Base-by-base conservation (phyloP, 306 rosid genomes). In the Prunus dulcis region DNA sequence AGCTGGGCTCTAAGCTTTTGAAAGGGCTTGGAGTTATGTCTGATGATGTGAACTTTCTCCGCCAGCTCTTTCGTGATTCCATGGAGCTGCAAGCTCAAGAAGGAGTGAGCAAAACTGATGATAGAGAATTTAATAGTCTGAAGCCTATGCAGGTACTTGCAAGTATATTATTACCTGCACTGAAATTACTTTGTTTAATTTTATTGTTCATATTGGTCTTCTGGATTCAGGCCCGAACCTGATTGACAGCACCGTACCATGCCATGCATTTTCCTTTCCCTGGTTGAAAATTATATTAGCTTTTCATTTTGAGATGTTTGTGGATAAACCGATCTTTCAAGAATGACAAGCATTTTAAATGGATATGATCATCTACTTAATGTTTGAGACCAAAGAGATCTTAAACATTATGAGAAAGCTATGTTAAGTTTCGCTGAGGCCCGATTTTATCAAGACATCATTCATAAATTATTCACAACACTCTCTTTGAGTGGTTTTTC, bases 21-120 rank as follows among this genome's bases (percentile, higher is more conserved):
- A 89, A 82, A 86, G 98, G 99, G 84, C 88, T 96, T 11, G 99
- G 99, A 32, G 88, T 91, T 80, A 96, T 91, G 99, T 96, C 99
- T 5, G 99, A 96, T 64, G 98, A 96, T 80, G 99, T 96, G 76
- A 79, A 80, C 82, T 96, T 91, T 84, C 88, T 96, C 78, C 88
- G 98, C 69, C 97, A 84, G 82, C 85, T 92, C 69, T 80, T 91
- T 72, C 92, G 97, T 50, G 91, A 92, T 84, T 91, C 98, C 65
- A 92, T 96, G 97, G 99, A 91, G 81, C 76, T 77, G 53, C 97
- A 91, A 89, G 99, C 97, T 74, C 89, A 96, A 82, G 98, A 84
- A 53, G 88, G 75, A 66, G 77, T 81, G 23, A 53, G n/a, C 82
- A 78, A 78, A 69, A 78, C 84, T 23, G 91, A 88, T 49, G 69